These are phyloP conservation scores for Colletotrichum sp. DNA, from an alignment of 2,329 filamentous ascomycete genomes.

Conservation along the genomic window DNA sequence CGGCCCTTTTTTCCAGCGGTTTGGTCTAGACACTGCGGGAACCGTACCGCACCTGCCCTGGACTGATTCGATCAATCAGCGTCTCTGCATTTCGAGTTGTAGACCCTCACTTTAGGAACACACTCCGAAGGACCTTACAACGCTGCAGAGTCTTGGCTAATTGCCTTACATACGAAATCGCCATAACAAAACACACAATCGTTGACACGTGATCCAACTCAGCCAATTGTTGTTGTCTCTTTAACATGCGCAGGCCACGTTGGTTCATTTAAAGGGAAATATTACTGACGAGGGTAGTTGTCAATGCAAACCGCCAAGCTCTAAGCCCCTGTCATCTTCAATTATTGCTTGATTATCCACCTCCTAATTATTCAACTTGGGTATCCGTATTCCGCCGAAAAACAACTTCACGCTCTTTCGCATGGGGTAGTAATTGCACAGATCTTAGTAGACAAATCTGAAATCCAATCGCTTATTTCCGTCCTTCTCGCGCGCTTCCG, in stretches of 20 bases:
- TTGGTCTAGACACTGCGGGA: not conserved
- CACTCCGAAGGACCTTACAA: not conserved
- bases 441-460: constrained; percentile 15
- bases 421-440: not conserved
- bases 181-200: not conserved
- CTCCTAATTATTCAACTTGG: not conserved
- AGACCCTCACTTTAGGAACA: not conserved
- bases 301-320: not conserved
- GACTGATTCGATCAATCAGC: not conserved
- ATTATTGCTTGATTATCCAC: not conserved
- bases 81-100: not conserved
- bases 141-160: not conserved
- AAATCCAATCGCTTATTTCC: constrained; percentile 47
- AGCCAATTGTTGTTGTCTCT: not conserved
- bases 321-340: not conserved
- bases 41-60: not conserved
- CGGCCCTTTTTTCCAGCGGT: not conserved
- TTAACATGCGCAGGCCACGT: not conserved
- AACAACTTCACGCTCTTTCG: not conserved
- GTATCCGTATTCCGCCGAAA: not conserved
- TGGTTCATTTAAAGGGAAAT: not conserved
- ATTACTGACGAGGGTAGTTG: not conserved
- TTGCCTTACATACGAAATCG: not conserved
- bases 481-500: constrained; percentile 47
- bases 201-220: not conserved